A percentile compares a stretch with the other conserved stretches of the same genome.
phyloP scores from a whole-genome alignment of 2,329 filamentous ascomycete genomes.

The Ceratocystis cubensis region DNA sequence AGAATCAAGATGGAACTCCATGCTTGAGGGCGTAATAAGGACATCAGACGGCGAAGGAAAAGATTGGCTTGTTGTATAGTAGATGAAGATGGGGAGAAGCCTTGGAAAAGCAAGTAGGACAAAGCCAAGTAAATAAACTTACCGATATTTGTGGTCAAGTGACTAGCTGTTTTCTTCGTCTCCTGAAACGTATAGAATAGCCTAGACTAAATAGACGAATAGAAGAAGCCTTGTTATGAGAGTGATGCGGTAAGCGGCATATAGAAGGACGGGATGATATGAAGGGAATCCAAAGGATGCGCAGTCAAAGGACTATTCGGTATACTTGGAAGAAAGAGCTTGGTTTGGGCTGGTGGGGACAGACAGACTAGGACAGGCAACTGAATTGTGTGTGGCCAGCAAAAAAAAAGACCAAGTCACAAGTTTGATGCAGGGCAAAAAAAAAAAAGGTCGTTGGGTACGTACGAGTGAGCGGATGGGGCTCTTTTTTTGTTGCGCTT shows the following conservation, averaged over 20 bases:
- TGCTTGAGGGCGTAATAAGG: background rate
- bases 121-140: background rate
- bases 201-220: background rate
- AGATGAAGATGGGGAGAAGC: background rate
- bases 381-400: background rate
- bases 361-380: background rate
- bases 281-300: background rate
- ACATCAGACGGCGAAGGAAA: background rate
- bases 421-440: background rate
- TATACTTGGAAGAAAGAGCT: background rate
- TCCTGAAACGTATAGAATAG: background rate
- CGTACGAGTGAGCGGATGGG: background rate
- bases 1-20: background rate
- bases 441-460: background rate
- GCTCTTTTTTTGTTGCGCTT: background rate
- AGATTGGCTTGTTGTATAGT: background rate
- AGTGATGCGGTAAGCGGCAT: background rate
- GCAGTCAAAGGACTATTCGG: background rate
- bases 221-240: background rate
- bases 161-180: background rate
- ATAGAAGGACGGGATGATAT: background rate
- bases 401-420: background rate
- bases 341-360: constrained; percentile 1
- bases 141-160: background rate
- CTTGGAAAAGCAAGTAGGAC: background rate